Evolutionary conservation across 1,139 yeast species (phyloP).

Genomic region (Candida neerlandica): DNA sequence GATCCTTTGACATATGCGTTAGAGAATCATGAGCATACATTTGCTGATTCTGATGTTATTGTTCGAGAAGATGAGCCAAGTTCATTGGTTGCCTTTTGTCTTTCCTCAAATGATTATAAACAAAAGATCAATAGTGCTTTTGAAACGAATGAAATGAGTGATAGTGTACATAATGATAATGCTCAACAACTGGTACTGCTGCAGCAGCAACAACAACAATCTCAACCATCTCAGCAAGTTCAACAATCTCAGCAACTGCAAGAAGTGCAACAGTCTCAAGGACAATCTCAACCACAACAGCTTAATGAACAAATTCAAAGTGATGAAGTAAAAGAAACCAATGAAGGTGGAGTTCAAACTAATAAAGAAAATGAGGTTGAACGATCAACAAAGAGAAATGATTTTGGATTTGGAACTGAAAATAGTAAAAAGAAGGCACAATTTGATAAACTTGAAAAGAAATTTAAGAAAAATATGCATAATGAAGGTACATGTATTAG

Average conservation of each 20-base stretch:
- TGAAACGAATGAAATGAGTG: constrained; percentile 23
- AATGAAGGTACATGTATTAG: constrained; percentile 21
- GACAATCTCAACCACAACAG: constrained; percentile 14
- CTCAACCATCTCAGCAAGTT: constrained; percentile 17
- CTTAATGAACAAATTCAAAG: background rate
- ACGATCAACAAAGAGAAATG: background rate
- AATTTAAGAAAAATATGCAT: constrained; percentile 38
- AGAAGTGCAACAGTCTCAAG: constrained; percentile 13
- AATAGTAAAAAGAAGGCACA: constrained; percentile 39
- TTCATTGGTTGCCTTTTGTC: constrained; percentile 89
- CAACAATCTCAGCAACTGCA: constrained; percentile 10
- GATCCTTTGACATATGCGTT: constrained; percentile 87
- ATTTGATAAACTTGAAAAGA: constrained; percentile 47
- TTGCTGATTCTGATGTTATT: constrained; percentile 91
- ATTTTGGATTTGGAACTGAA: constrained; percentile 12
- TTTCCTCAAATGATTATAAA: constrained; percentile 80
- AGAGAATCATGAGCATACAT: constrained; percentile 80
- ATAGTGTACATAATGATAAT: constrained; percentile 3
- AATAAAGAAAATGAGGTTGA: background rate
- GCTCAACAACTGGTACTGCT: background rate
- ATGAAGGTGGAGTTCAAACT: constrained; percentile 2
- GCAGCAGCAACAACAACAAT: constrained; percentile 3
- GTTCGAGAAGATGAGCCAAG: constrained; percentile 97
- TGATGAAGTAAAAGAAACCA: constrained; percentile 5
- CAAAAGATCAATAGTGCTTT: constrained; percentile 57